phyloP scores from a whole-genome alignment of 257 asterid genomes.

The Fraxinus anomala region DNA sequence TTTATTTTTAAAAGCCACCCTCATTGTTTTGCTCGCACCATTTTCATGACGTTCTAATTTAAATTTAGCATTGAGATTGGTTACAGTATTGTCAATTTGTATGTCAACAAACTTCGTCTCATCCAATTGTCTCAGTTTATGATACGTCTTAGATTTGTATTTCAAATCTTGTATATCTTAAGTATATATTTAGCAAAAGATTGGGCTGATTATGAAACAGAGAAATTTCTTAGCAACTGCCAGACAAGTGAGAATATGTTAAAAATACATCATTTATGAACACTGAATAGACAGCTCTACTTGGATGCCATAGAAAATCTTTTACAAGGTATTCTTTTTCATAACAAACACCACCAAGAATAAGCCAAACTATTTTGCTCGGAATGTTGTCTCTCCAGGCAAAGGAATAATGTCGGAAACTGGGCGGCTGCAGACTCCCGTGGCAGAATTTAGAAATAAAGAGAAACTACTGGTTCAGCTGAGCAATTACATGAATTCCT shows the following conservation, averaged over 20 bases:
- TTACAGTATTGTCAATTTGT: too few relatives aligned
- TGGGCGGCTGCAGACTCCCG: neutral
- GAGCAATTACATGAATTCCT: conserved; percentile 4
- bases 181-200: neutral
- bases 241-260: neutral
- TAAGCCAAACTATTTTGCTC: neutral
- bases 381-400: neutral
- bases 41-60: too few relatives aligned
- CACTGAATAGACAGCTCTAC: neutral
- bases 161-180: too few relatives aligned
- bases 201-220: neutral
- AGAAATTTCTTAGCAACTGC: neutral
- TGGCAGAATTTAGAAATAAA: conserved; percentile 1
- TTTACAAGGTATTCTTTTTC: neutral
- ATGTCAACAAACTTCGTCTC: too few relatives aligned
- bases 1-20: too few relatives aligned
- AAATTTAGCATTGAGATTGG: too few relatives aligned
- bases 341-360: neutral
- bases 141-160: too few relatives aligned
- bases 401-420: neutral
- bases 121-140: too few relatives aligned
- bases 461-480: neutral
- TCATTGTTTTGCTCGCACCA: too few relatives aligned
- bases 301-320: neutral
- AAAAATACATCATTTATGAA: neutral